Evolutionary conservation across 2,329 filamentous ascomycete genomes (phyloP).

Genomic region (Septoria linicola): DNA sequence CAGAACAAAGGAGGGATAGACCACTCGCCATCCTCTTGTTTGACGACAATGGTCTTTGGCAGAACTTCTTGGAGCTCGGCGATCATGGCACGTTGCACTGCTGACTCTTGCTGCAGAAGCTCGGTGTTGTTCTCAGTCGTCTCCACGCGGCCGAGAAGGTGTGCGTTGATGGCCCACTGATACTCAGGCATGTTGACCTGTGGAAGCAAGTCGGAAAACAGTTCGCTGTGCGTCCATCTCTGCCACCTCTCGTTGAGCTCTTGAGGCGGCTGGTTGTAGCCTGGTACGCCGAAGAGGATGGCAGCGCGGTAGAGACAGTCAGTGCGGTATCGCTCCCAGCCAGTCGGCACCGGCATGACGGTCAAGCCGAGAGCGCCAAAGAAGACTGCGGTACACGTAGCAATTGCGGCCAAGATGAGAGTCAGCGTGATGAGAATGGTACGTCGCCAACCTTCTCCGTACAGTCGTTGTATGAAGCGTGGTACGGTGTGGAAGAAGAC

Average conservation of each 20-base stretch:
- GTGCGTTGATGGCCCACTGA: constrained; percentile 15
- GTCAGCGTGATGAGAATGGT: background rate
- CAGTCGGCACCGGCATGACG: background rate
- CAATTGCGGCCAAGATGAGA: background rate
- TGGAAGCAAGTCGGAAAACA: constrained; percentile 10
- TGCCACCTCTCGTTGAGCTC: constrained; percentile 7
- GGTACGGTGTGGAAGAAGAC: constrained; percentile 18
- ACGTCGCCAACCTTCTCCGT: constrained; percentile 7
- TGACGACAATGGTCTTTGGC: constrained; percentile 7
- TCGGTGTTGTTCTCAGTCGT: constrained; percentile 2
- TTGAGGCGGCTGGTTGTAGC: constrained; percentile 1
- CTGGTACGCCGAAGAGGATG: constrained; percentile 6
- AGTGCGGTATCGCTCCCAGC: background rate
- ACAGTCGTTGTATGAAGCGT: constrained; percentile 9
- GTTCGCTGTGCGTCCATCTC: background rate
- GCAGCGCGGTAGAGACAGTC: background rate
- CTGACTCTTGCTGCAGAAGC: constrained; percentile 1
- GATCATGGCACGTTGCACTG: constrained; percentile 8
- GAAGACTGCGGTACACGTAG: background rate
- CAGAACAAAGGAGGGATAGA: constrained; percentile 64
- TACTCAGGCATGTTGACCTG: constrained; percentile 7
- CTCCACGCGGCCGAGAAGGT: constrained; percentile 14
- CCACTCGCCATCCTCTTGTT: constrained; percentile 47
- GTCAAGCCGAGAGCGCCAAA: background rate
- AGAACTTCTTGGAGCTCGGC: constrained; percentile 13